These are phyloP conservation scores for Kodamaea sp. DNA, from an alignment of 1,139 yeast species.

Conservation along the genomic window DNA sequence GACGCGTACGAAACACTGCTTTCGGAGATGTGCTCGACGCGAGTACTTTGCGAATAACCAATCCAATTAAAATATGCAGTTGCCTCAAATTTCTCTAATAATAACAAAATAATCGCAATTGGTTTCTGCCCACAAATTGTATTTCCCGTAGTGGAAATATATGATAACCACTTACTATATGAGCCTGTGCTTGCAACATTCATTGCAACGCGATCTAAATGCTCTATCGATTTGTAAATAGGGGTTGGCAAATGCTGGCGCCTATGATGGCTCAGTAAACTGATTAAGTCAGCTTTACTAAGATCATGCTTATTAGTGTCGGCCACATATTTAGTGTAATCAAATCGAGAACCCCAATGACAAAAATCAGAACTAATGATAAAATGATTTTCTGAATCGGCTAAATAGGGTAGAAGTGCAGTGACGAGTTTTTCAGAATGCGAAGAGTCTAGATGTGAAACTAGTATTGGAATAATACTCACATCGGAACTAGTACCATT, in stretches of 20 bases:
- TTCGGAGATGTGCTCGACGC: conserved; percentile 48
- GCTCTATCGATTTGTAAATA: conserved; percentile 69
- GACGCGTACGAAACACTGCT: conserved; percentile 90
- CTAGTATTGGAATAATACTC: conserved; percentile 70
- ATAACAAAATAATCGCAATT: conserved; percentile 55
- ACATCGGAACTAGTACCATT: background rate
- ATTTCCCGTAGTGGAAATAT: conserved; percentile 68
- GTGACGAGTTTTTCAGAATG: conserved; percentile 47
- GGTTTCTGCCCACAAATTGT: conserved; percentile 96
- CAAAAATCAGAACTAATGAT: conserved; percentile 89
- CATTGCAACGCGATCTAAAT: conserved; percentile 70
- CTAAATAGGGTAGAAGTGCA: conserved; percentile 51
- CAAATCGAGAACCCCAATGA: conserved; percentile 89
- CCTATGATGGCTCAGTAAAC: conserved; percentile 13
- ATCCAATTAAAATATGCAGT: conserved; percentile 56
- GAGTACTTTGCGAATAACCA: conserved; percentile 77
- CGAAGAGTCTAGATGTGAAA: conserved; percentile 56
- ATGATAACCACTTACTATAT: conserved; percentile 58
- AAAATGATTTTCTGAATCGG: conserved; percentile 60
- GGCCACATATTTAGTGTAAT: conserved; percentile 58
- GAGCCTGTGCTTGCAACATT: conserved; percentile 52
- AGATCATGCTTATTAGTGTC: background rate
- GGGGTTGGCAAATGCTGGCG: conserved; percentile 27
- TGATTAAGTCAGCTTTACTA: conserved; percentile 11
- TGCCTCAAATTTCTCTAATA: conserved; percentile 37